Percentiles rank a stretch among this genome's conserved stretches.
phyloP scores from a whole-genome alignment of 169 alveolate species.

The Perkinsus marinus region DNA sequence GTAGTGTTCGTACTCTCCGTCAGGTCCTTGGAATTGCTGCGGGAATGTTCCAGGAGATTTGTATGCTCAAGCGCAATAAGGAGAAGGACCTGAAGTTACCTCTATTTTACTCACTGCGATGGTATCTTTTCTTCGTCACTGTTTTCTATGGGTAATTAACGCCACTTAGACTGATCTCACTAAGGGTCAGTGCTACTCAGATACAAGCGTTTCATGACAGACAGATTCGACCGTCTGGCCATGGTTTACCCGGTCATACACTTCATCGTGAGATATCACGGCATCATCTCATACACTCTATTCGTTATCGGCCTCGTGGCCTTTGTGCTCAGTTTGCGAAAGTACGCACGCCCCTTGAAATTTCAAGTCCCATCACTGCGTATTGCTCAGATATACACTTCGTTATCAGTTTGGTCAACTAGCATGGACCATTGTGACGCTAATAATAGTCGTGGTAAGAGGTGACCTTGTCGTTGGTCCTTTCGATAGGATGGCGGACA shows the following conservation, averaged over 20 bases:
- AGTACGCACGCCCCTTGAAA: constrained; percentile 29
- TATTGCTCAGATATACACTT: constrained; percentile 31
- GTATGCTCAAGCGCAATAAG: constrained; percentile 48
- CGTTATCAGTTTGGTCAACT: constrained; percentile 83
- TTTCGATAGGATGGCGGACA: background rate
- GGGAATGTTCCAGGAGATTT: constrained; percentile 33
- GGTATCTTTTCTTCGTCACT: constrained; percentile 1
- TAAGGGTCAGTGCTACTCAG: background rate
- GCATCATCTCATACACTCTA: constrained; percentile 58
- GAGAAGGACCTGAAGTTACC: constrained; percentile 46
- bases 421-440: constrained; percentile 56
- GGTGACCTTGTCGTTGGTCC: background rate
- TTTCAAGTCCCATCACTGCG: too few species aligned
- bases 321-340: constrained; percentile 72
- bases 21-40: constrained; percentile 4
- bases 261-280: constrained; percentile 60
- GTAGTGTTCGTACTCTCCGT: constrained; percentile 33
- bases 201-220: constrained; percentile 9
- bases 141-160: background rate
- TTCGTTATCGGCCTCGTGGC: constrained; percentile 71
- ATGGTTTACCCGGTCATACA: constrained; percentile 18
- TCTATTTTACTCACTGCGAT: constrained; percentile 19
- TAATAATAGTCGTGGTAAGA: constrained; percentile 51
- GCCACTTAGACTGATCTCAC: too few species aligned
- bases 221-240: constrained; percentile 4